Base-by-base conservation (phyloP, 2,329 filamentous ascomycete genomes). In the Ceratocystis cubensis region DNA sequence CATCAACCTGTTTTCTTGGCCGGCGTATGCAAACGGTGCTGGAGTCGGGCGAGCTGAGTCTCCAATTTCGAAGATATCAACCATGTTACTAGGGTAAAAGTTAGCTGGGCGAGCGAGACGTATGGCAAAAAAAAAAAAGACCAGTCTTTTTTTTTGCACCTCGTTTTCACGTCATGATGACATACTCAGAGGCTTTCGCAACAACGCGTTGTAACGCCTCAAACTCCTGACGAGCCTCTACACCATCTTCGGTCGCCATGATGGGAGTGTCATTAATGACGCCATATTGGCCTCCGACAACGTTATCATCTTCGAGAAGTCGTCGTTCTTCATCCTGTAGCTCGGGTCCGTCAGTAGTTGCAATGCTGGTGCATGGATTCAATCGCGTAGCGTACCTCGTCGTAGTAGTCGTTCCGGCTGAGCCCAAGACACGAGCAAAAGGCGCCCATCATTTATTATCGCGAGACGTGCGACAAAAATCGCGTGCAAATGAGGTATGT, bases 201-300 rank as follows among this genome's bases (percentile, higher is more conserved):
- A 87, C 82, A 3, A 87, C 83, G 70, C 81, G 79, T 73, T 86
- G 84, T 64, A 87, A 74, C 66, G 84, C 84, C 73, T 87, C 85
- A 59, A 80, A 82, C 74, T 87, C 84, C 69, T 83, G 79, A 74
- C 86, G 84, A 30, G 80, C 80, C 73, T 87, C 85, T 68, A 84
- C 77, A 8, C 82, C 82, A 70, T 86, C 84, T 71, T 82, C 80
- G 71, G 83, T 82, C 63, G 78, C 76, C 66, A 78, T 80, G 69
- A 82, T 71, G 48, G 78, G 78, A 66, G 81, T 78, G 53, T 87
- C 82, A 66, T 79, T 80, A 70, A 87, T 86, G 73, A 83, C 86
- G 61, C 84, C 84, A 69, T 87, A 87, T 66, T 84, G 80, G 70
- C 82, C 76, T 70, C 82, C 76, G 67, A 77, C 78, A 71, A 82